Evolutionary conservation across 2,329 filamentous ascomycete genomes (phyloP).

Genomic region (Xylaria sp.): DNA sequence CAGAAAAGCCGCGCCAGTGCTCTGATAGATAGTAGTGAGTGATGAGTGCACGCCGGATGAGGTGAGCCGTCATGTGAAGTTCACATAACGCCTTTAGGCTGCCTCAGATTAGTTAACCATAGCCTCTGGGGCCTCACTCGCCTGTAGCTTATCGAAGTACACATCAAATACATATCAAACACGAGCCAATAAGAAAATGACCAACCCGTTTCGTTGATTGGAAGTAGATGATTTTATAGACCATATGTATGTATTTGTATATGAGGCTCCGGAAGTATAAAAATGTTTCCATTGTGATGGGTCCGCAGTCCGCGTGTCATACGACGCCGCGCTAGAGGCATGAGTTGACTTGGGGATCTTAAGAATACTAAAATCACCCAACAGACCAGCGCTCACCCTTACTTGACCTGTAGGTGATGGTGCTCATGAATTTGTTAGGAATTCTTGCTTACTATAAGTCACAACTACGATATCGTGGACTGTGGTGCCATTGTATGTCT

Average conservation of each 20-base stretch:
- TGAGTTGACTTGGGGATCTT: background rate
- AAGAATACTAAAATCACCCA: background rate
- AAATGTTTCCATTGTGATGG: background rate
- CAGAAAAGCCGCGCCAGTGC: no score
- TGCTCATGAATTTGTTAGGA: background rate
- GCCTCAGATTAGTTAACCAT: background rate
- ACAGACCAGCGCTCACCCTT: conserved; percentile 12
- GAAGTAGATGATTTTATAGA: background rate
- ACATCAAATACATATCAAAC: background rate
- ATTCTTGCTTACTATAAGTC: background rate
- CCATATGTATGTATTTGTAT: background rate
- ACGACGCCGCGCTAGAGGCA: background rate
- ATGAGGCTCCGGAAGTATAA: conserved; percentile 3
- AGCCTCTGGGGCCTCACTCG: background rate
- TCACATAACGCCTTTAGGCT: background rate
- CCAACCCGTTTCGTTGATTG: background rate
- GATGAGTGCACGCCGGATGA: background rate
- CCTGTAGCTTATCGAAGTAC: background rate
- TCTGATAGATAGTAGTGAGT: no score
- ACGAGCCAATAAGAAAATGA: background rate
- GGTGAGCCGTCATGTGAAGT: background rate
- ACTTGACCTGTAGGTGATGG: background rate
- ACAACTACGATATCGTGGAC: background rate
- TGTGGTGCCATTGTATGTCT: background rate
- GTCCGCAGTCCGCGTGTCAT: background rate